Evolutionary conservation across 2,329 filamentous ascomycete species (phyloP).

Genomic region (Talaromyces atroroseus): DNA sequence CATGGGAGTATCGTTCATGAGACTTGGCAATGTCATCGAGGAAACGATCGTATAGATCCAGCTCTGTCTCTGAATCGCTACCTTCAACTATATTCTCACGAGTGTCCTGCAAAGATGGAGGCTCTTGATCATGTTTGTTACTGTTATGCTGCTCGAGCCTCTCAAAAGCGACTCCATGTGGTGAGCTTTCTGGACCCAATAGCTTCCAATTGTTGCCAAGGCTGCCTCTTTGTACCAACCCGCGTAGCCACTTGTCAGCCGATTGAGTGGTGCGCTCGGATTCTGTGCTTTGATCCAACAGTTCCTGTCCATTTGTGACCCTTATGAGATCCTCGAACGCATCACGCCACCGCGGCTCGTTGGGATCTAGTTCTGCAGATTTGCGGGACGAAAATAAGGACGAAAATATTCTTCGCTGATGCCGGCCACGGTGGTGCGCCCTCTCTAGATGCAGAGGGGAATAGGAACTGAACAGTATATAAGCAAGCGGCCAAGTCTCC

Average conservation of each 20-base stretch:
- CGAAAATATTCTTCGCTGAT: slow-evolving; percentile 27
- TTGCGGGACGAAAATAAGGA: slow-evolving; percentile 31
- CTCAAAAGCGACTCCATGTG: slow-evolving; percentile 22
- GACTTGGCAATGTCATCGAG: slow-evolving; percentile 32
- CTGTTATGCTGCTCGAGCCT: slow-evolving; percentile 6
- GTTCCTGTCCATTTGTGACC: slow-evolving; percentile 40
- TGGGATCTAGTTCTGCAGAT: slow-evolving; percentile 29
- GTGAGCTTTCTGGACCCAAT: slow-evolving; percentile 19
- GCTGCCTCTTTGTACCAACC: slow-evolving; percentile 37
- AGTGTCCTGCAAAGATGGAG: not conserved
- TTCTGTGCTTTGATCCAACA: slow-evolving; percentile 31
- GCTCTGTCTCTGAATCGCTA: slow-evolving; percentile 38
- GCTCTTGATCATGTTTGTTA: not conserved
- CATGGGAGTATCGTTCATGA: slow-evolving; percentile 26
- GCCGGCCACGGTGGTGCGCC: slow-evolving; percentile 23
- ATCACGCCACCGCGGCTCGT: slow-evolving; percentile 47
- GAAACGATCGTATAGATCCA: slow-evolving; percentile 51
- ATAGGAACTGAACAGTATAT: slow-evolving; percentile 47
- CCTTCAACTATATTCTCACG: slow-evolving; percentile 17
- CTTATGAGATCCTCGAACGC: slow-evolving; percentile 57
- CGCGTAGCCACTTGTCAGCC: slow-evolving; percentile 36
- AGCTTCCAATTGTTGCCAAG: slow-evolving; percentile 37
- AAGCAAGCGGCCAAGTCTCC: slow-evolving; percentile 36
- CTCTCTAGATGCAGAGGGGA: slow-evolving; percentile 51
- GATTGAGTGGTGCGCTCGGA: slow-evolving; percentile 24